Evolutionary conservation across 345 rosid species (phyloP).

Genomic region (Citropsis articulata): DNA sequence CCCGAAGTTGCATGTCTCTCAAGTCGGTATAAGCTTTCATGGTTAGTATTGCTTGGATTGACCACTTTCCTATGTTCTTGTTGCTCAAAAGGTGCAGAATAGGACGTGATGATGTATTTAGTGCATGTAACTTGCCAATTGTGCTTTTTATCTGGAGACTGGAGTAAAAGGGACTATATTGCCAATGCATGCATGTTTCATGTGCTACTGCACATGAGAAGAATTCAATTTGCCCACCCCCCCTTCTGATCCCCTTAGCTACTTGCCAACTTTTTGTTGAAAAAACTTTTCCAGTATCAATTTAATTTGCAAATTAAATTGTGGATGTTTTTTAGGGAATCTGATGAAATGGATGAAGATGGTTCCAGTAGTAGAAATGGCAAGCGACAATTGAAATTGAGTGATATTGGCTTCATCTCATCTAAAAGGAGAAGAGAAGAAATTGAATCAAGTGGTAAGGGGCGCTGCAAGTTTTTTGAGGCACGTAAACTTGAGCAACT

Average conservation of each 20-base stretch:
- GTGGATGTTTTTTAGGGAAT: slow-evolving; percentile 48
- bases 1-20: too few species aligned
- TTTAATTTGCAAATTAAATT: not conserved
- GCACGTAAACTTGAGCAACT: slow-evolving; percentile 77
- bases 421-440: slow-evolving; percentile 72
- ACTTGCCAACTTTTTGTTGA: not conserved
- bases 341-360: slow-evolving; percentile 63
- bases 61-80: too few species aligned
- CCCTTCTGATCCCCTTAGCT: not conserved
- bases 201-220: not conserved
- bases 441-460: slow-evolving; percentile 75
- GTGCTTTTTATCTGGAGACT: not conserved
- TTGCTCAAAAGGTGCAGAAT: too few species aligned
- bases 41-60: too few species aligned
- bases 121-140: not conserved
- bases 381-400: slow-evolving; percentile 67
- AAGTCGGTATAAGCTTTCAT: too few species aligned
- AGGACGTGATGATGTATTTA: not conserved
- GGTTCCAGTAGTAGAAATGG: slow-evolving; percentile 36
- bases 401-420: slow-evolving; percentile 57
- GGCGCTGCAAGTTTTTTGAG: slow-evolving; percentile 85
- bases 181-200: not conserved
- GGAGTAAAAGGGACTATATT: not conserved
- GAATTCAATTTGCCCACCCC: not conserved
- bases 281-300: not conserved